Percentiles rank a stretch among this genome's conserved stretches.
These are phyloP conservation scores for Lactarius hengduanensis DNA, from an alignment of 768 basidiomycete species.

Conservation along the genomic window DNA sequence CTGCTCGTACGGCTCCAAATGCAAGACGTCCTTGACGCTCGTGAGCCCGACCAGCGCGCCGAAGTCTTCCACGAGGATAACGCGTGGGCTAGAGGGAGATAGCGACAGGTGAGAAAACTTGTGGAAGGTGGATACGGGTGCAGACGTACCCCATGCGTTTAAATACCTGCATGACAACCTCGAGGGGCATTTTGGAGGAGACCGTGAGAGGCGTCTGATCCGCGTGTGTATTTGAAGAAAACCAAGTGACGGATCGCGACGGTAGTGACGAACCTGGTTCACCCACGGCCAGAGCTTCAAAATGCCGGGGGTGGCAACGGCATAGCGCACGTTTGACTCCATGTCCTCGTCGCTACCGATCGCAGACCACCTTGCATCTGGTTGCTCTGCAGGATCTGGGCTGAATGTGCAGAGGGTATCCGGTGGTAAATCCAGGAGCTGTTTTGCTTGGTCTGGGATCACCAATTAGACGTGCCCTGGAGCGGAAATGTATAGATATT, in stretches of 20 bases:
- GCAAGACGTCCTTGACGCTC: conserved; percentile 94
- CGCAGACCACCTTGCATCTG: conserved; percentile 47
- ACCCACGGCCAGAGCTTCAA: conserved; percentile 88
- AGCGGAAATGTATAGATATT: background rate
- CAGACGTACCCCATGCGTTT: conserved; percentile 90
- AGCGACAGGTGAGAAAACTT: conserved; percentile 14
- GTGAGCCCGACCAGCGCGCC: conserved; percentile 82
- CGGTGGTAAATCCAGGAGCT: conserved; percentile 54
- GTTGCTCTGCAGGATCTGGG: conserved; percentile 49
- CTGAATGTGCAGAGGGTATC: conserved; percentile 76
- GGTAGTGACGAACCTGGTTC: conserved; percentile 66
- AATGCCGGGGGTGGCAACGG: conserved; percentile 53
- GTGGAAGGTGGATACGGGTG: conserved; percentile 4
- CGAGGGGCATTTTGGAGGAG: conserved; percentile 86
- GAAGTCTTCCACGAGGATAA: conserved; percentile 91
- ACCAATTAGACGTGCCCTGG: conserved; percentile 2
- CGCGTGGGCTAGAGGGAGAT: conserved; percentile 70
- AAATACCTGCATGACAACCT: conserved; percentile 97
- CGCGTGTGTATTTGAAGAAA: conserved; percentile 10
- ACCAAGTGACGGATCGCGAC: conserved; percentile 4
- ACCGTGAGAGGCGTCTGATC: conserved; percentile 90
- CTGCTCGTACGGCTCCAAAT: conserved; percentile 49
- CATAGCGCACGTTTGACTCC: conserved; percentile 61
- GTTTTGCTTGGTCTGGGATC: conserved; percentile 64
- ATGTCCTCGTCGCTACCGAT: conserved; percentile 68